These are phyloP conservation scores for Aspergillus chevalieri DNA, from an alignment of 2,329 filamentous ascomycete genomes.

Conservation along the genomic window DNA sequence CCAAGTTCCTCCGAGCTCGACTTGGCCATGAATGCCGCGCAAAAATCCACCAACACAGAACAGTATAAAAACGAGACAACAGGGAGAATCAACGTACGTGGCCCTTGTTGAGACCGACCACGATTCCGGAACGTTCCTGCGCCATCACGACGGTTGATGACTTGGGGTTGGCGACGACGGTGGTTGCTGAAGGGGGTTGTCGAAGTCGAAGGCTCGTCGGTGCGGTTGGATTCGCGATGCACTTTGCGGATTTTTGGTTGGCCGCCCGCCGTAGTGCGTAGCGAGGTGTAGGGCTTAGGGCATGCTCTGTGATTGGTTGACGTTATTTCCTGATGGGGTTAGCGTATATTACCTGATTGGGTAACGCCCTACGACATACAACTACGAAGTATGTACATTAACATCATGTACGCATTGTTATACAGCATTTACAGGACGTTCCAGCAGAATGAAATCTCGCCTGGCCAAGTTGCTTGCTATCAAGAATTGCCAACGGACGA, in stretches of 20 bases:
- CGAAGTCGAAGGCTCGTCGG: slow-evolving; percentile 16
- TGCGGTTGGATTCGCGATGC: slow-evolving; percentile 19
- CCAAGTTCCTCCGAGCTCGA: slow-evolving; percentile 9
- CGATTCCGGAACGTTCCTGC: slow-evolving; percentile 49
- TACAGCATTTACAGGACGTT: no score
- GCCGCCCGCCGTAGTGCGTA: slow-evolving; percentile 26
- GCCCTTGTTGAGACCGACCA: slow-evolving; percentile 59
- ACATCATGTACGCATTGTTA: no score
- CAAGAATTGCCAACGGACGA: no score
- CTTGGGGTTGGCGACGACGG: slow-evolving; percentile 29
- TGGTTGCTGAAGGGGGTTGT: slow-evolving; percentile 28
- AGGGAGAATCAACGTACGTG: slow-evolving; percentile 51
- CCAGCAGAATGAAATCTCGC: no score
- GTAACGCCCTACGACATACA: neutral
- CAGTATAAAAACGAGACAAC: slow-evolving; percentile 2
- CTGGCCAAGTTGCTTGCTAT: no score
- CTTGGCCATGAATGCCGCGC: slow-evolving; percentile 8
- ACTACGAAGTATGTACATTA: no score
- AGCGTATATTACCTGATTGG: neutral
- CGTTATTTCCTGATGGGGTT: neutral
- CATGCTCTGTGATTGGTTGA: slow-evolving; percentile 14
- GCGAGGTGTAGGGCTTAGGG: slow-evolving; percentile 37
- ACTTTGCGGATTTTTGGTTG: slow-evolving; percentile 27
- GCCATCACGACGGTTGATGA: slow-evolving; percentile 43
- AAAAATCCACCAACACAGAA: slow-evolving; percentile 5